Conservation (phyloP, 2,329 filamentous ascomycete genomes). For the Ploettnerulaceae sp. region DNA sequence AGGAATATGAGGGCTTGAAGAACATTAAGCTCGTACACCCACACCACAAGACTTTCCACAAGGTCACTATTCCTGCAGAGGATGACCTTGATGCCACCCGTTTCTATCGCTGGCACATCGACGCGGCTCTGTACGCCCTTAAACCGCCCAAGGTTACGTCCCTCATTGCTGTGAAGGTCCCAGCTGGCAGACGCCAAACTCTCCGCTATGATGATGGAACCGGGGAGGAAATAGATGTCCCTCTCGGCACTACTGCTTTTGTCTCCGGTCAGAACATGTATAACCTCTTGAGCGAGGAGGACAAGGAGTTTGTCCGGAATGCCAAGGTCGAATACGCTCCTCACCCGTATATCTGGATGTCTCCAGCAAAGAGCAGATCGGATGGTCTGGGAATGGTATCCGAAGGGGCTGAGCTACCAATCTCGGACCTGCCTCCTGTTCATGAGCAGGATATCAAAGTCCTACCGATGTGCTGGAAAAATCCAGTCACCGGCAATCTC, state of each 20-base stretch:
- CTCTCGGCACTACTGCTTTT: slow-evolving; percentile 73
- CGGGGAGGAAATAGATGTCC: slow-evolving; percentile 59
- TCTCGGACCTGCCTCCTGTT: slow-evolving; percentile 57
- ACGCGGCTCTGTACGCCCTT: slow-evolving; percentile 70
- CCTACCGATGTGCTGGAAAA: slow-evolving; percentile 73
- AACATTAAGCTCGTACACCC: slow-evolving; percentile 68
- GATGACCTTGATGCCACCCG: slow-evolving; percentile 53
- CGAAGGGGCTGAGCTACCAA: slow-evolving; percentile 57
- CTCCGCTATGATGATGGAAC: slow-evolving; percentile 70
- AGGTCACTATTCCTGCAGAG: slow-evolving; percentile 56
- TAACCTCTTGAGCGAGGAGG: slow-evolving; percentile 57
- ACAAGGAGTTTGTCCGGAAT: slow-evolving; percentile 62
- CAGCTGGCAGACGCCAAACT: slow-evolving; percentile 59
- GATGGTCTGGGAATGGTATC: slow-evolving; percentile 68
- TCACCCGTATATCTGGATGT: slow-evolving; percentile 83
- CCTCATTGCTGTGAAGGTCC: slow-evolving; percentile 69
- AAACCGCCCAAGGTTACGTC: slow-evolving; percentile 71
- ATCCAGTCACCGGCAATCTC: slow-evolving; percentile 63
- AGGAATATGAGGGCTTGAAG: slow-evolving; percentile 64
- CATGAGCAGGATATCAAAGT: slow-evolving; percentile 64
- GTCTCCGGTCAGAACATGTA: slow-evolving; percentile 68
- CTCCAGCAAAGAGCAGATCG: slow-evolving; percentile 57
- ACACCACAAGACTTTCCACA: slow-evolving; percentile 74
- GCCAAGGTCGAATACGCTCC: slow-evolving; percentile 70
- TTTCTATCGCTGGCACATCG: slow-evolving; percentile 78